Percentiles rank a stretch among this genome's conserved stretches.
Evolutionary conservation across 495 filamentous ascomycete genomes (phyloP).

Genomic region (Aspergillus coremiiformis): DNA sequence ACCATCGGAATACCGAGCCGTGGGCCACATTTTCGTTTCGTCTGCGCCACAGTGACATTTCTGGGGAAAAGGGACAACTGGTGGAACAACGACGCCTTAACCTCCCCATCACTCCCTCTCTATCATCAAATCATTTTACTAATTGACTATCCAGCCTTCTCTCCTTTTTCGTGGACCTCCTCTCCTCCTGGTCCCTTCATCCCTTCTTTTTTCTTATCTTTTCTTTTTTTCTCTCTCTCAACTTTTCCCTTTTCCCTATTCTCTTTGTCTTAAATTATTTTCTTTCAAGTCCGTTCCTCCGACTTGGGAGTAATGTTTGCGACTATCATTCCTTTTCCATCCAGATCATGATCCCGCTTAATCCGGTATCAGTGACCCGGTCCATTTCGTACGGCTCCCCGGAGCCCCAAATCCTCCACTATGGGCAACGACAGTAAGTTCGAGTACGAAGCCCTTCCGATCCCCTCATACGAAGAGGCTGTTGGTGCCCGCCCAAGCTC

Average conservation of each 20-base stretch:
- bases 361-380: slow-evolving; percentile 22
- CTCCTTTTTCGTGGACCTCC: background rate
- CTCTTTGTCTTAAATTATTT: slow-evolving; percentile 1
- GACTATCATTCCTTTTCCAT: slow-evolving; percentile 24
- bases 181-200: slow-evolving; percentile 4
- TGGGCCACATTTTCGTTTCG: background rate
- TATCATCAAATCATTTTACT: slow-evolving; percentile 1
- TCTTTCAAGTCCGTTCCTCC: background rate
- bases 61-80: slow-evolving; percentile 11
- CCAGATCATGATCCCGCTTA: slow-evolving; percentile 42
- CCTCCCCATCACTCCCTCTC: background rate
- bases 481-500: slow-evolving; percentile 54
- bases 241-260: slow-evolving; percentile 6
- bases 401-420: slow-evolving; percentile 27
- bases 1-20: slow-evolving; percentile 3
- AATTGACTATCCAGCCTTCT: background rate
- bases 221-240: slow-evolving; percentile 2
- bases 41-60: slow-evolving; percentile 6
- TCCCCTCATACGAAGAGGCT: slow-evolving; percentile 94
- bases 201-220: slow-evolving; percentile 8
- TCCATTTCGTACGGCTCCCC: slow-evolving; percentile 28
- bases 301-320: slow-evolving; percentile 28
- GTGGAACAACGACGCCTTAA: slow-evolving; percentile 2
- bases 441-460: slow-evolving; percentile 64
- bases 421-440: slow-evolving; percentile 57